Base-by-base conservation (phyloP, 2,329 filamentous ascomycete species). In the Hypoxylon sp. region DNA sequence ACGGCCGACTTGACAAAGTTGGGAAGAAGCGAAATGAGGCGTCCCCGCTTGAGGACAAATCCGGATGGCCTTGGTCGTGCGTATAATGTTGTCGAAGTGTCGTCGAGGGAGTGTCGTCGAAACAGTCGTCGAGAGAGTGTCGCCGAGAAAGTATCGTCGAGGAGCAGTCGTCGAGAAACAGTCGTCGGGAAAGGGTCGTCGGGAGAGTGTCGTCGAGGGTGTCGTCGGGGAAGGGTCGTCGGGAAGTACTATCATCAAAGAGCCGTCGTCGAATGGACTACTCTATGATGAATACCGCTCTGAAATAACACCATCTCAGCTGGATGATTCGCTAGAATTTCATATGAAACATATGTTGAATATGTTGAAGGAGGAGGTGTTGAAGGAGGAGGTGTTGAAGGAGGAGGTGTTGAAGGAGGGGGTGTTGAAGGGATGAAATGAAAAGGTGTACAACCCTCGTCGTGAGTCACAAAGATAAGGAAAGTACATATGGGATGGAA, bases 1-100 rank as follows among this genome's bases (percentile, higher is more conserved):
- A 23, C 9, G 13, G 17, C 46, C 46, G 53, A 19, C 38, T 56
- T 53, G 51, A 43, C 51, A 43, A 17, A 32, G 25, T n/a, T 34
- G 7, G 28, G 13, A 17, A 19, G 38, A 43, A 32, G 25, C 7
- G 38, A 13, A 51, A 10, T 34, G 9, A 30, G 28, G 28, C 9
- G 28, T 30, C 28, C 28, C 5, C 28, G 6, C 28, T 30, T 30
- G 28, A 2, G 6, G 28, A 30, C 28, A 6, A 7, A 30, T 30
- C 28, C 28, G 28, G 28, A 6, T 2, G 28, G 5, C 28, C 28
- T 30, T 30, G 28, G 28, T 30, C 28, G 5, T 30, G 28, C 6
- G 6, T 30, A 30, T 7, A 6, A 9, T n/a, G 9, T 43, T 9
- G 38, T 43, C 7, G 17, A 41, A 41, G 6, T 4, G 38, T 38